phyloP scores from a whole-genome alignment of 2,329 filamentous ascomycete genomes.

The Allantophomopsis cytisporea region DNA sequence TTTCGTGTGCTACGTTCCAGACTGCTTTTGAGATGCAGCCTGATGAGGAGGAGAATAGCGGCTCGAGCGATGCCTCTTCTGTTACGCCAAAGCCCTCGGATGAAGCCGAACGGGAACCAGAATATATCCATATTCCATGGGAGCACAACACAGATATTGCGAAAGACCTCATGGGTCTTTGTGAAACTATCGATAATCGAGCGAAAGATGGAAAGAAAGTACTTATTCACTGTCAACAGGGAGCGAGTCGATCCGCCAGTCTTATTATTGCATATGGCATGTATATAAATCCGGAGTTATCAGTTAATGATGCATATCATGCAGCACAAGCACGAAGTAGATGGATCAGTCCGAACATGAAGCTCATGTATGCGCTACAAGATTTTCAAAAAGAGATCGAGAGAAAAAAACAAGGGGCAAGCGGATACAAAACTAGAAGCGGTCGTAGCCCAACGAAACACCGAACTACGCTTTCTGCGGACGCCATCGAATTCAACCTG shows the following conservation, averaged over 20 bases:
- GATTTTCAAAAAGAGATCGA: conserved; percentile 59
- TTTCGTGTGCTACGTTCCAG: conserved; percentile 41
- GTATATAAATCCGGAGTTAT: conserved; percentile 63
- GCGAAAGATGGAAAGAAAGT: conserved; percentile 65
- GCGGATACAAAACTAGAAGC: conserved; percentile 19
- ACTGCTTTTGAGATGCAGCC: conserved; percentile 46
- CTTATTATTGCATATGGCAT: conserved; percentile 78
- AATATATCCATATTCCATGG: conserved; percentile 82
- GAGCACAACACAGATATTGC: conserved; percentile 83
- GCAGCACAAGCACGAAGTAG: conserved; percentile 67
- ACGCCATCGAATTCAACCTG: conserved; percentile 35
- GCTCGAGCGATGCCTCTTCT: conserved; percentile 22
- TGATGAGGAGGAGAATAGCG: conserved; percentile 6
- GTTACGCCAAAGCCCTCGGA: conserved; percentile 41
- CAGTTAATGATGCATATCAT: conserved; percentile 73
- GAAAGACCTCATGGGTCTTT: conserved; percentile 60
- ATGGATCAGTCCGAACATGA: conserved; percentile 90
- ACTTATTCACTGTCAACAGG: conserved; percentile 75
- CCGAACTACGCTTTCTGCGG: conserved; percentile 43
- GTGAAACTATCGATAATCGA: conserved; percentile 61
- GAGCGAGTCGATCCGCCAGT: conserved; percentile 73
- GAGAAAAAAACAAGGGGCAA: conserved; percentile 30
- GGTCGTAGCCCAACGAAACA: conserved; percentile 46
- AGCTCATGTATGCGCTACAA: conserved; percentile 77
- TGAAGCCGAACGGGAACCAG: conserved; percentile 37